Conservation (phyloP, 2,329 filamentous ascomycete species). For the Ceratocystis harringtonii region DNA sequence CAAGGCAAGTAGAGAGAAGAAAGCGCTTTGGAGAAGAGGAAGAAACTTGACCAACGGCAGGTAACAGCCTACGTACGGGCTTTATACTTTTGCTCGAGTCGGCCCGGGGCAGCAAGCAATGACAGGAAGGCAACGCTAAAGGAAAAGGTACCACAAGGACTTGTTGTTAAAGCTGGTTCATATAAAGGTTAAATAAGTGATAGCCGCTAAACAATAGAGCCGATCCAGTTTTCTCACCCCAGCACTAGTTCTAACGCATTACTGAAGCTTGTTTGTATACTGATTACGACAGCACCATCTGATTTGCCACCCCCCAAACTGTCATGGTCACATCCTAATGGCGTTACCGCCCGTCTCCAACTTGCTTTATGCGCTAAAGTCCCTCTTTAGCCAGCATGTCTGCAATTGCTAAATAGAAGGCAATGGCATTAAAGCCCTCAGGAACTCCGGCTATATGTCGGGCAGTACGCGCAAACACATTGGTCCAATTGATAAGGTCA, state of each 20-base stretch:
- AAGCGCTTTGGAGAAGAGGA: neutral
- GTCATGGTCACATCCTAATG: neutral
- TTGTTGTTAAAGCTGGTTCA: neutral
- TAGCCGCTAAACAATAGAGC: too few species aligned
- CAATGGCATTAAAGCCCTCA: conserved; percentile 49
- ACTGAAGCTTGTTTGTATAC: too few species aligned
- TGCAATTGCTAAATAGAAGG: conserved; percentile 50
- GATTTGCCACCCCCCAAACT: neutral
- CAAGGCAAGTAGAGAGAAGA: neutral
- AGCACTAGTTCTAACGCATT: too few species aligned
- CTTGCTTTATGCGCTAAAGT: conserved; percentile 21
- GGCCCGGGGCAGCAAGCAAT: too few species aligned
- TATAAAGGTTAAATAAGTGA: neutral
- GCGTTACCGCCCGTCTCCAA: too few species aligned
- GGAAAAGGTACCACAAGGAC: neutral
- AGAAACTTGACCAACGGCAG: neutral
- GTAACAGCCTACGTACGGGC: neutral
- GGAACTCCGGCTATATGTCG: conserved; percentile 38
- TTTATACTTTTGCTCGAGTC: neutral
- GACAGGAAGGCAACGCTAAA: too few species aligned
- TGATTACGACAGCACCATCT: neutral
- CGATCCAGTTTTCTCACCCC: too few species aligned
- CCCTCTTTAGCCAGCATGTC: conserved; percentile 60
- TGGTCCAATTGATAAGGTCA: conserved; percentile 55
- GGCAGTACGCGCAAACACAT: conserved; percentile 40